phyloP scores from a whole-genome alignment of 306 rosid species.

The Ammopiptanthus mongolicus region DNA sequence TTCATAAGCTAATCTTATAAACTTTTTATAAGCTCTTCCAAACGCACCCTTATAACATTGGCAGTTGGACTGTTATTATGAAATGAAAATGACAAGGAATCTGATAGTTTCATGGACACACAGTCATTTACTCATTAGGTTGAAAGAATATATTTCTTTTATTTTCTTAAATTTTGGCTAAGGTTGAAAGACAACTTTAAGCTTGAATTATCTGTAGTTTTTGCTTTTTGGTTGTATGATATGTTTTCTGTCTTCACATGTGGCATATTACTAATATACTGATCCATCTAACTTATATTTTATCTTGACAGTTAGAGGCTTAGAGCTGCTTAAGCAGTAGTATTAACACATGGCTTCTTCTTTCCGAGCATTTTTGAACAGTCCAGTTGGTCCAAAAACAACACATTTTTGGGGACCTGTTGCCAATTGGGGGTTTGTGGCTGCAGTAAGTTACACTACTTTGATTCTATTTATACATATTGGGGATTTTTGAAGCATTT shows the following conservation, averaged over 20 bases:
- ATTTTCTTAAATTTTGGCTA: background rate
- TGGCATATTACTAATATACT: background rate
- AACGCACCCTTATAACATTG: background rate
- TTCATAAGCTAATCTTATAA: no score
- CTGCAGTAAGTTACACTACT: slow-evolving; percentile 48
- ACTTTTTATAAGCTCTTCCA: no score
- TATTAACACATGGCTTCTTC: slow-evolving; percentile 50
- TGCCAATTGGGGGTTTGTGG: slow-evolving; percentile 75
- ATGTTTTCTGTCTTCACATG: background rate
- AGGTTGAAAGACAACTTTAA: background rate
- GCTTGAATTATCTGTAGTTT: background rate
- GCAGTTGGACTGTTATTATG: background rate
- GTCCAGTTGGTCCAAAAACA: slow-evolving; percentile 79
- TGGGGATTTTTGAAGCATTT: background rate
- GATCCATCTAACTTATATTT: slow-evolving; percentile 4
- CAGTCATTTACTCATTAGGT: background rate
- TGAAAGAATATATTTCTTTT: no score
- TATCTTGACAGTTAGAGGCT: background rate
- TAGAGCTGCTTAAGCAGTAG: background rate
- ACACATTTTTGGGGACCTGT: slow-evolving; percentile 84
- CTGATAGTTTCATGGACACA: background rate
- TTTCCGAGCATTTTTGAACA: slow-evolving; percentile 65
- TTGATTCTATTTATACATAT: background rate
- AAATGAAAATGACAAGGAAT: background rate
- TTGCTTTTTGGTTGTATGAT: background rate